Evolutionary conservation across 176 grass and related monocot species (phyloP).

Genomic region (Zea luxurians): DNA sequence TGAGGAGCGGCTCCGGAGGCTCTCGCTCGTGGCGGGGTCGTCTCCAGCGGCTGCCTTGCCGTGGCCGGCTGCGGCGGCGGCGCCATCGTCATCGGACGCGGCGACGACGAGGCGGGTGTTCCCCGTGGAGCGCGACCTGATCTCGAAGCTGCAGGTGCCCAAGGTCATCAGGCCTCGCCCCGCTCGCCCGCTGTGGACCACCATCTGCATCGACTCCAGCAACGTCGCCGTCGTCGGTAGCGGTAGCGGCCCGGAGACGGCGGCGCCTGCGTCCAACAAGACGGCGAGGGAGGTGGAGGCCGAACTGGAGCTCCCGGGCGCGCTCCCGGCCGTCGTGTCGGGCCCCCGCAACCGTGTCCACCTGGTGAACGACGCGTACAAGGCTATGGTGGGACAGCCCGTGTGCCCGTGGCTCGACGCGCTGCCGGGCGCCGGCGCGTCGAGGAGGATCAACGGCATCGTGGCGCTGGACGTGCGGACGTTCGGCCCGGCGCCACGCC

Average conservation of each 20-base stretch:
- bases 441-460: background rate
- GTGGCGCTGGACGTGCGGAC: background rate
- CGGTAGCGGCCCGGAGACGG: background rate
- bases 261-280: background rate
- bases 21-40: background rate
- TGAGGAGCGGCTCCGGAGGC: background rate
- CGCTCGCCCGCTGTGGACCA: constrained; percentile 6
- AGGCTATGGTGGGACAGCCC: constrained; percentile 7
- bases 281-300: constrained; percentile 2
- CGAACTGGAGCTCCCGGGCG: background rate
- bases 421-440: background rate
- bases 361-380: constrained; percentile 24
- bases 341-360: background rate
- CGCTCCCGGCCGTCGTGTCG: constrained; percentile 14
- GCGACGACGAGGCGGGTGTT: background rate
- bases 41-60: background rate
- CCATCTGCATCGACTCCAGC: constrained; percentile 31
- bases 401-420: constrained; percentile 33
- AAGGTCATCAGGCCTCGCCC: constrained; percentile 19
- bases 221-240: background rate
- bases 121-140: background rate
- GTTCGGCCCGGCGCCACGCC: background rate
- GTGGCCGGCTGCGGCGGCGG: background rate
- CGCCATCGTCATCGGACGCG: background rate
- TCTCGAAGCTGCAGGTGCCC: constrained; percentile 11